Base-by-base conservation (phyloP, 2,329 filamentous ascomycete genomes). In the Teratosphaeria pseudoeucalypti region DNA sequence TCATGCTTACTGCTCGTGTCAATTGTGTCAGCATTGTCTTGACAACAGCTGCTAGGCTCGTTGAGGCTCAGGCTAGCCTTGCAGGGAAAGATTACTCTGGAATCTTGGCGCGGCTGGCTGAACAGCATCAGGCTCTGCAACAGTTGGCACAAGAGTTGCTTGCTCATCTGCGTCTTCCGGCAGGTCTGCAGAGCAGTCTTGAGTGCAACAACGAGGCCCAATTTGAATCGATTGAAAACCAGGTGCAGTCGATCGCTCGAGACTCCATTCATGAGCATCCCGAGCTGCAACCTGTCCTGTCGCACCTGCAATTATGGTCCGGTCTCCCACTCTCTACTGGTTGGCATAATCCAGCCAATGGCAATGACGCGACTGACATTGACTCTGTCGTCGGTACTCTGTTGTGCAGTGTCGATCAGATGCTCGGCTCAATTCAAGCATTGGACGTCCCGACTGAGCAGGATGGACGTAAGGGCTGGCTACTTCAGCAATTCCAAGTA, bases 311-410 rank as follows among this genome's bases (percentile, higher is more conserved):
- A 23, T 32, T 65, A 67, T 55, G 61, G 78, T 26, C 52, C 62
- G 67, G 76, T 23, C 19, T 14, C 14, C 23, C 77, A 82, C 29
- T 83, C 27, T 85, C 7, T 81, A 84, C 54, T 72, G 91, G 10
- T 77, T 6, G 3, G 7, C 7, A 12, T 11, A 14, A 2, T 12
- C 23, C 29, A 29, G 43, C 39, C 12, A 57, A 77, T 16, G 43
- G 56, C 14, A 19, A 52, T n/a, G 14, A 34, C 26, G 19, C n/a
- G 12, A 32, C 23, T 23, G 56, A 58, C 16, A 16, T 49, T n/a
- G 39, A 58, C 7, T 29, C 14, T 54, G 53, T 27, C 43, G 49
- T 39, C 10, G 23, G 49, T 16, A 27, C 19, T 26, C 32, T 58
- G 23, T 12, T 58, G 37, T 10, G 27, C 14, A 55, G 23, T n/a